Base-by-base conservation (phyloP, 805 yeast species). In the Starmera quercuum region DNA sequence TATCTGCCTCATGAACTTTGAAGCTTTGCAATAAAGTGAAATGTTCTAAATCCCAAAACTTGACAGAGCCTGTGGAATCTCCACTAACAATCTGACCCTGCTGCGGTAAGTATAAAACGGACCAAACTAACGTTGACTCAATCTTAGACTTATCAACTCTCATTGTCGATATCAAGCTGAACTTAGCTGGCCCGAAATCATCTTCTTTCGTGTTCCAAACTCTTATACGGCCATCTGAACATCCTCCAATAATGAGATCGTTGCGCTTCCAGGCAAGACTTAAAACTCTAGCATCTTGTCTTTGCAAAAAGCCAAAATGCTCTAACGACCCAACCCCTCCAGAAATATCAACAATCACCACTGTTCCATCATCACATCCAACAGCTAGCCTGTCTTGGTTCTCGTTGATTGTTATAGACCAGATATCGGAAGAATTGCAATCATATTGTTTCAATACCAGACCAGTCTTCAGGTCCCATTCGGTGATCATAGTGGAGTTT, bases 361-460 rank as follows among this genome's bases (percentile, higher is more conserved):
- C 87, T 6, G 85, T 68, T 17, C 98, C 98, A 52, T 88, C 94
- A 46, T 92, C 98, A 58, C 97, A 90, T 4, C 97, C 98, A 1
- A 84, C 83, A 1, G 95, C 85, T 23, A 92, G 61, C 46, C 68
- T 75, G 38, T 69, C 60, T 30, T 79, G 83, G 16, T 70, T 61
- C 17, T 70, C 68, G 42, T 77, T 78, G 16, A 77, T 74, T 5
- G 82, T 77, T 30, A 88, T 58, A 7, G 95, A 83, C 98, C 98
- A 92, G 35, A 87, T 82, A 13, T 86, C 78, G 23, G 97, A 97
- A 3, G 95, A 83, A 53, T 87, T 85, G 62, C 95, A 85, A 53
- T 88, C 95, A 50, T 78, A 78, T 54, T 87, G 83, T 31, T 66
- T 68, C 32, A 74, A 51, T 5, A 96, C 95, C 35, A 71, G 59